Evolutionary conservation across 345 rosid species (phyloP), one percentile per base, ranked within the genome.

Genomic region (Noccaea caerulescens): DNA sequence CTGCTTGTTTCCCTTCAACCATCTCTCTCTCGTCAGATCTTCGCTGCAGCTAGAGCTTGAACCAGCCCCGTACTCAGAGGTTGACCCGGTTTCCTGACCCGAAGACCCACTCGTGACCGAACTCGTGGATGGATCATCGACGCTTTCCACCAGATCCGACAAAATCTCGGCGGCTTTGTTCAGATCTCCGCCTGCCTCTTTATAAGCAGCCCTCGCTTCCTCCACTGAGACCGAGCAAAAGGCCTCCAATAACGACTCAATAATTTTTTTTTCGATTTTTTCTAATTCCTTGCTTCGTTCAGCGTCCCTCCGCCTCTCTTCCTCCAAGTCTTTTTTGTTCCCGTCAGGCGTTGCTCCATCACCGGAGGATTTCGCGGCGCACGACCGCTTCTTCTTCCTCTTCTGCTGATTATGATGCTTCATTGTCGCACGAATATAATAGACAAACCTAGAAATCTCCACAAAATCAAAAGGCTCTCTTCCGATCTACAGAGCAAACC

Each of bases 191-290:
- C 69, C 50, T 6, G 88, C 82, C 25, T 85, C 80, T 25, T 66
- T 63, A 18, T 61, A 81, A 16, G 89, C 88, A 14, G 84, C 56
- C 10, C 66, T 50, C 1, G 81, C 91, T 52, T 90, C 89, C 33
- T 82, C 84, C 1, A 81, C n/a, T 1, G 96, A 81, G 12, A 84
- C 63, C 38, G 84, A 84, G 25, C 72, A 82, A 53, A 87, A 88
- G 20, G 89, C 87, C 47, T 57, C 84, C 80, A 76, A 69, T 27
- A 90, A 80, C 44, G 86, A 75, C 14, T 42, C 43, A 27, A 79
- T 54, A 1, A 30, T 6, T 11, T 14, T 63, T 65, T 68, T 50
- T 57, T 25, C 57, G 9, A 38, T 8, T 33, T 58, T 45, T 14
- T 68, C 72, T 44, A 46, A 30, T 13, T 43, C 65, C 38, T 5